phyloP scores from a whole-genome alignment of 495 filamentous ascomycete genomes.

The Cercophora samala region DNA sequence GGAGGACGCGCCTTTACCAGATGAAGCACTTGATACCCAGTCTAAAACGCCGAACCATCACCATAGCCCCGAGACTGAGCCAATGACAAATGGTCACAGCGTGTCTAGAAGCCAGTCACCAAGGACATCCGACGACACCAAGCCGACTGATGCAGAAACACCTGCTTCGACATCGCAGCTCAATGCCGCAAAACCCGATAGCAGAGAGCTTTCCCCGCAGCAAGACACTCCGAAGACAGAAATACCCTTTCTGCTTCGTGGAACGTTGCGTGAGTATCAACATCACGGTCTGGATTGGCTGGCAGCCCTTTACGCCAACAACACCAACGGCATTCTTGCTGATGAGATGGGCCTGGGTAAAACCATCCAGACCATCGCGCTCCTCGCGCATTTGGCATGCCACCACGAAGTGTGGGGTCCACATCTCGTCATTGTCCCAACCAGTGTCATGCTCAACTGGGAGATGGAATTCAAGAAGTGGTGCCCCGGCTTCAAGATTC shows the following conservation, averaged over 20 bases:
- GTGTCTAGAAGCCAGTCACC: slow-evolving; percentile 53
- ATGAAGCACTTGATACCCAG: slow-evolving; percentile 26
- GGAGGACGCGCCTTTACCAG: slow-evolving; percentile 37
- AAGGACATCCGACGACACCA: slow-evolving; percentile 61
- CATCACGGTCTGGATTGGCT: slow-evolving; percentile 97
- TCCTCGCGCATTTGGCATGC: slow-evolving; percentile 90
- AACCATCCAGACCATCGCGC: slow-evolving; percentile 95
- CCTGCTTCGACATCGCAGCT: slow-evolving; percentile 56
- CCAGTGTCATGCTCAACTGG: slow-evolving; percentile 99
- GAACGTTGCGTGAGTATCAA: slow-evolving; percentile 92
- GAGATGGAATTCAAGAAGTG: slow-evolving; percentile 99
- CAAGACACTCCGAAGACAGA: slow-evolving; percentile 60
- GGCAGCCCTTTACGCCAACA: slow-evolving; percentile 82
- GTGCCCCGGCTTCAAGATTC: slow-evolving; percentile 96
- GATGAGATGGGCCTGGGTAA: slow-evolving; percentile 99
- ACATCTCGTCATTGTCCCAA: slow-evolving; percentile 93
- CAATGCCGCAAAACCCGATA: slow-evolving; percentile 34
- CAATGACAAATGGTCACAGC: slow-evolving; percentile 38
- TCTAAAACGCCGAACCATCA: slow-evolving; percentile 20
- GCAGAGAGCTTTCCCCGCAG: slow-evolving; percentile 44
- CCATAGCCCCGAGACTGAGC: slow-evolving; percentile 36
- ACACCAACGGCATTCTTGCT: slow-evolving; percentile 96
- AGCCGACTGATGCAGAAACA: slow-evolving; percentile 66
- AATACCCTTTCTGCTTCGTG: slow-evolving; percentile 83
- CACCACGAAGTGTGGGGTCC: slow-evolving; percentile 92